A percentile compares a stretch with the other conserved stretches of the same genome.
Conservation (phyloP, 768 basidiomycete species). For the Infundibulicybe gibba region DNA sequence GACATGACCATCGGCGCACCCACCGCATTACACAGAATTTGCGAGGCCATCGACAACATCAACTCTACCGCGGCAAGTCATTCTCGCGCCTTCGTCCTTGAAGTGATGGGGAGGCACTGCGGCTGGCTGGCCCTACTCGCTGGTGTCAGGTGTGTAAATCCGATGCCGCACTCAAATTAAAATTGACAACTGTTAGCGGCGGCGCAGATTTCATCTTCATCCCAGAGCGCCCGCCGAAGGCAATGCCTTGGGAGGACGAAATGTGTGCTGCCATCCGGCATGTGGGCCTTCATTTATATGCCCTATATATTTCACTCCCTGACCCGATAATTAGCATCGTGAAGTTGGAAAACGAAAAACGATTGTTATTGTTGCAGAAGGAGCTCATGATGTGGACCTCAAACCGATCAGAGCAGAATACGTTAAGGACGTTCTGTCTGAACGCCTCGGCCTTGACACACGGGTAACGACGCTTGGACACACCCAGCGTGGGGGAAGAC, state of each 20-base stretch:
- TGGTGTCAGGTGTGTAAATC: conserved; percentile 68
- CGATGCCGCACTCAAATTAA: neutral
- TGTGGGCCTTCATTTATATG: conserved; percentile 38
- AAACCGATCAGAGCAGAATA: conserved; percentile 91
- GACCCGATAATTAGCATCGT: conserved; percentile 64
- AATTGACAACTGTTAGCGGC: conserved; percentile 36
- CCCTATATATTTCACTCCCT: neutral
- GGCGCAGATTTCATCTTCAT: conserved; percentile 99
- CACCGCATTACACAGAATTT: conserved; percentile 94
- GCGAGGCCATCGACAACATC: conserved; percentile 97
- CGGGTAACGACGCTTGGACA: conserved; percentile 97
- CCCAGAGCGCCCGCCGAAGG: conserved; percentile 83
- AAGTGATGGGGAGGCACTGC: conserved; percentile 99
- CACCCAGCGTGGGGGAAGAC: conserved; percentile 92
- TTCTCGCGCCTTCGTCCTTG: conserved; percentile 95
- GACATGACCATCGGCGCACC: conserved; percentile 96
- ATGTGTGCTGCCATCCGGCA: conserved; percentile 85
- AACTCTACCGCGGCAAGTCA: conserved; percentile 96
- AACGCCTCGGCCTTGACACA: conserved; percentile 89
- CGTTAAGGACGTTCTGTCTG: conserved; percentile 84
- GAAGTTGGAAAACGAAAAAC: conserved; percentile 93
- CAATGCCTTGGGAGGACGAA: conserved; percentile 82
- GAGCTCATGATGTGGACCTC: conserved; percentile 83
- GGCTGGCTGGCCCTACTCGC: conserved; percentile 98
- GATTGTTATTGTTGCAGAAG: conserved; percentile 97